Evolutionary conservation across 2,329 filamentous ascomycete species (phyloP), one percentile per base, ranked within the genome.

Genomic region (Penicillium sp.): DNA sequence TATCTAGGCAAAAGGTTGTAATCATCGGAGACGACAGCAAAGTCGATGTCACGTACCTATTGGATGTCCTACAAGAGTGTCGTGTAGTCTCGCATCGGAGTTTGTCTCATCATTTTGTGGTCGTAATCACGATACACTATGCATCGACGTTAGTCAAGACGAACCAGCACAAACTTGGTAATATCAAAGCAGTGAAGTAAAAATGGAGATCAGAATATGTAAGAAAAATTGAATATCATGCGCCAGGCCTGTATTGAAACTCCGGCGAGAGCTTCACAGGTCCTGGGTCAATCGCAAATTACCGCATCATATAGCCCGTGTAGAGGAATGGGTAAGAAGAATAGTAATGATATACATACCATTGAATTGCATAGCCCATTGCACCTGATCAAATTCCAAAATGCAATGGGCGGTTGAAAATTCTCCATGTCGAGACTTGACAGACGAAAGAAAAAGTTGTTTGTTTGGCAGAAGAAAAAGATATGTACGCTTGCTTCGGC

Each of bases 271-370:
- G 89, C 79, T 82, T 90, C 91, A 92, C 85, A 85, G 79, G 79
- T 75, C 75, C 75, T 78, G 81, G 83, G 88, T 97, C 91, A 95
- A 93, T 93, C 91, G 92, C 91, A 97, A 97, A 97, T 96, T 96
- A 90, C 89, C 81, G 88, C 91, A 96, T 96, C 92, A 90, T 88
- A 59, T 66, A 58, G 68, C 59, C 61, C 68, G 12, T 50, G 52
- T 42, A 14, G 45, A 16, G 30, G 8, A 52, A 14, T 4, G 26
- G 14, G 9, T 5, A 33, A 16, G 12, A 24, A 11, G 5, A 5
- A 12, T 48, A 21, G 8, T 30, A 9, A 12, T 21, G 24, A 28
- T 30, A 7, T 12, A 28, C 47, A 38, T 50, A 56, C 48, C 54
- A 56, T 7, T 16, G 2, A 7, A 21, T 6, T 9, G 8, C 7